These are phyloP conservation scores for Carex kokanica DNA, from an alignment of 176 grass and related monocot genomes.

Conservation along the genomic window DNA sequence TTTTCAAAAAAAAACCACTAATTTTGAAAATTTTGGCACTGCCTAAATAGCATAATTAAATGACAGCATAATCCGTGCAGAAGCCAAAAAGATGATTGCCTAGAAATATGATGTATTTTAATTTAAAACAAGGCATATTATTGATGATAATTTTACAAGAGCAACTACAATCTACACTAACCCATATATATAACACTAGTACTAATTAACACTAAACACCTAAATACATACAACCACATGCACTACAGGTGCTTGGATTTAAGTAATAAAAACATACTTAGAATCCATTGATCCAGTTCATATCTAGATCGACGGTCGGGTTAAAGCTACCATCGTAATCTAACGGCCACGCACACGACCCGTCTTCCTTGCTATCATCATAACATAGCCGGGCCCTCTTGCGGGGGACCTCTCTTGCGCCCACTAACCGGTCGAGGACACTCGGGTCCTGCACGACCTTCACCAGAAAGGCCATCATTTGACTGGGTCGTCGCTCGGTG, in stretches of 20 bases:
- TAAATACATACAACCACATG: neutral
- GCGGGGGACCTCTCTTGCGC: neutral
- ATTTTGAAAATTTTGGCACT: no score
- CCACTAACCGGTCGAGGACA: constrained; percentile 48
- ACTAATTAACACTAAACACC: neutral
- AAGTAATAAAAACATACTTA: neutral
- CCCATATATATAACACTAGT: constrained; percentile 1
- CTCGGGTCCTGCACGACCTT: constrained; percentile 55
- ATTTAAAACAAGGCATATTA: neutral
- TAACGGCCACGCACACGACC: neutral
- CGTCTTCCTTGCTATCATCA: constrained; percentile 1
- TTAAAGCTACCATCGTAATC: neutral
- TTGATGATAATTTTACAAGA: neutral
- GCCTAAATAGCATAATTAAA: no score
- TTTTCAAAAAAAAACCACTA: no score
- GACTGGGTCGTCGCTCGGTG: constrained; percentile 63
- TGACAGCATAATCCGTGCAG: no score
- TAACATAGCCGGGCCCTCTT: neutral
- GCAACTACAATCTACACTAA: constrained; percentile 10
- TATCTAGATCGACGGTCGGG: neutral
- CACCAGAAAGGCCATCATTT: constrained; percentile 81
- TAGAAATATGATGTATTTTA: no score
- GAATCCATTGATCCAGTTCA: constrained; percentile 15
- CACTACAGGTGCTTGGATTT: neutral
- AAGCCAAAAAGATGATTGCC: no score